phyloP scores from a whole-genome alignment of 2,329 filamentous ascomycete genomes.

The Ophiostoma perfectum region DNA sequence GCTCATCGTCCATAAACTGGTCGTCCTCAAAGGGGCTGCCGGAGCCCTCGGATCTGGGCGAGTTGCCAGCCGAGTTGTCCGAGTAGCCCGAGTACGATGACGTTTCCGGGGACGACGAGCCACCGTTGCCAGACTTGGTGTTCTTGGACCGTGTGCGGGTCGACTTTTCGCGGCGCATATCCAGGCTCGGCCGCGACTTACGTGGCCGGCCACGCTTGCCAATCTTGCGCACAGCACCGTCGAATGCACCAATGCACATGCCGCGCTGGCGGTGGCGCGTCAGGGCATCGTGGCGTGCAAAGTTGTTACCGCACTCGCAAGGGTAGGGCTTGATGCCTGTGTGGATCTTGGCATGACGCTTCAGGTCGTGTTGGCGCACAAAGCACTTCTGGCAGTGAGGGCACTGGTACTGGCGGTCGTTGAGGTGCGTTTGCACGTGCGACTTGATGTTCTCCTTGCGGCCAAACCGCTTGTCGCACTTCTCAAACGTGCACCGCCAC shows the following conservation, averaged over 20 bases:
- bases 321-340: constrained; percentile 92
- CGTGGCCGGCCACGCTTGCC: constrained; percentile 60
- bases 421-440: constrained; percentile 95
- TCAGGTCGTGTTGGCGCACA: constrained; percentile 93
- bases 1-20: constrained; percentile 41
- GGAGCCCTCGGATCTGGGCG: constrained; percentile 45
- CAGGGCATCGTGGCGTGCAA: constrained; percentile 89
- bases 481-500: constrained; percentile 67
- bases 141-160: constrained; percentile 52
- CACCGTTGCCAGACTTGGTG: constrained; percentile 36
- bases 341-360: constrained; percentile 95
- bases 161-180: constrained; percentile 54
- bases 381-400: constrained; percentile 93
- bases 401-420: constrained; percentile 91
- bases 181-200: constrained; percentile 55
- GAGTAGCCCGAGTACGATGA: constrained; percentile 54
- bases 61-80: constrained; percentile 51
- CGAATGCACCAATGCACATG: constrained; percentile 93
- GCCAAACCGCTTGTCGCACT: constrained; percentile 86
- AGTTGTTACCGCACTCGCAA: constrained; percentile 89
- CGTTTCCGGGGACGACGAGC: constrained; percentile 41
- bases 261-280: constrained; percentile 91
- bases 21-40: constrained; percentile 37
- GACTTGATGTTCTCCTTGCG: constrained; percentile 98
- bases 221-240: constrained; percentile 60